Conservation (phyloP, 768 basidiomycete species). For the Scleroderma bovista region DNA sequence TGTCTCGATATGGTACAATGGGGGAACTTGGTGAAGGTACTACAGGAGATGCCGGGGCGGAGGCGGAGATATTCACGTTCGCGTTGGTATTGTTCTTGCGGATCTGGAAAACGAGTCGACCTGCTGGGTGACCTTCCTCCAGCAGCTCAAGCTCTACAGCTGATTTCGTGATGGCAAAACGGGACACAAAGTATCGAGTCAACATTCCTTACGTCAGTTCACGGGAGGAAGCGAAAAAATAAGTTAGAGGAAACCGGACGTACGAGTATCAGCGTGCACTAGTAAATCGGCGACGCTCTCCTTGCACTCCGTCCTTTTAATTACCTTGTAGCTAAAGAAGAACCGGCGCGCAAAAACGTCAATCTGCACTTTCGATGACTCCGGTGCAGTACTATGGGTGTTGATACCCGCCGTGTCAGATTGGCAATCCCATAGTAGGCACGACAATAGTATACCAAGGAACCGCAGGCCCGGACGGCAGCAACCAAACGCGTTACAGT, state of each 20-base stretch:
- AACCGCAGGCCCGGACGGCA: neutral
- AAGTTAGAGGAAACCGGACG: conserved; percentile 1
- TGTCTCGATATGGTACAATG: neutral
- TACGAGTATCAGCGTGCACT: conserved; percentile 26
- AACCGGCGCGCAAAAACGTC: conserved; percentile 29
- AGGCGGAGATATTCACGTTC: neutral
- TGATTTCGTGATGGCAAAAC: neutral
- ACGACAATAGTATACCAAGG: neutral
- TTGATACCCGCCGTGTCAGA: neutral
- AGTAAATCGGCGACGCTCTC: conserved; percentile 28
- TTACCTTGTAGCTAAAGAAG: conserved; percentile 28
- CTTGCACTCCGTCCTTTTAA: conserved; percentile 30
- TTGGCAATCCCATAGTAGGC: neutral
- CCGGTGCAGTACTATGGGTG: conserved; percentile 21
- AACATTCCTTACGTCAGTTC: neutral
- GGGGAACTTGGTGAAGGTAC: neutral
- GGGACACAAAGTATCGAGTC: neutral
- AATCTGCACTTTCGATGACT: conserved; percentile 29
- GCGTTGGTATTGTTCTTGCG: conserved; percentile 11
- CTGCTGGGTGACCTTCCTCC: conserved; percentile 27
- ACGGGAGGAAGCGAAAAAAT: neutral
- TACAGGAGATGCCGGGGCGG: neutral
- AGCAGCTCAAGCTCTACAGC: conserved; percentile 27
- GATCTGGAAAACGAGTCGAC: conserved; percentile 24
- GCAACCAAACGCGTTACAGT: too few relatives aligned